Evolutionary conservation across 306 rosid species (phyloP).

Genomic region (Pueraria montana): DNA sequence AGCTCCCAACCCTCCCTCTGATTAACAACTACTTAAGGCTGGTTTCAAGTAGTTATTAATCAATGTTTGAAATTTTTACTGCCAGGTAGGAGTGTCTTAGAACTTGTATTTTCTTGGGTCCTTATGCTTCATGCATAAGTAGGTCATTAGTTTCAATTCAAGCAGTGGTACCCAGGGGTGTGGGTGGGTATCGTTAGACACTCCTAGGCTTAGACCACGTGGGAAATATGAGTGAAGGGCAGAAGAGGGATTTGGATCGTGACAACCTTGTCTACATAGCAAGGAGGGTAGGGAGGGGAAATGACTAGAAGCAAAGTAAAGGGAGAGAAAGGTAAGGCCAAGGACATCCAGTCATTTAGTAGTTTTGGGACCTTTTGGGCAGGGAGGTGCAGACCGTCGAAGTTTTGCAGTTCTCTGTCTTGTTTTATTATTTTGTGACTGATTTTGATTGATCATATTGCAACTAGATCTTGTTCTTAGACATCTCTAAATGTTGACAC

Average conservation of each 20-base stretch:
- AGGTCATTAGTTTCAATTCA: neutral
- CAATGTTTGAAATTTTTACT: conserved; percentile 9
- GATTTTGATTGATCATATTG: conserved; percentile 1
- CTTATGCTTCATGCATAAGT: conserved; percentile 8
- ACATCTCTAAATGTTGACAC: neutral
- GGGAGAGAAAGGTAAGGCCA: neutral
- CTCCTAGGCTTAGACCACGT: neutral
- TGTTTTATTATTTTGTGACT: conserved; percentile 7
- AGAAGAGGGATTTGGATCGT: neutral
- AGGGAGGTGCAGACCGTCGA: neutral
- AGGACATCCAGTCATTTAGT: neutral
- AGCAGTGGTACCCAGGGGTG: neutral
- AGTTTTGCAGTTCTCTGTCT: neutral
- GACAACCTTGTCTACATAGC: neutral
- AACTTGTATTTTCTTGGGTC: conserved; percentile 30
- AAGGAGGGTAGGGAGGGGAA: neutral
- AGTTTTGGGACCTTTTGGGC: neutral
- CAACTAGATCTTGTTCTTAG: conserved; percentile 4
- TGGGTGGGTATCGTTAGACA: neutral
- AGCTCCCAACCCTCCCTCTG: conserved; percentile 17
- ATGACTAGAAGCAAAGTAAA: neutral
- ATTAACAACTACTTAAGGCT: conserved; percentile 14
- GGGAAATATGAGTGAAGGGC: neutral
- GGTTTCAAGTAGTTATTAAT: conserved; percentile 12
- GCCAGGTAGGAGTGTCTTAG: neutral